Evolutionary conservation across 148 eudicot species (phyloP), one percentile per base, ranked within the genome.

Genomic region (Vaccinium vitisidaea): DNA sequence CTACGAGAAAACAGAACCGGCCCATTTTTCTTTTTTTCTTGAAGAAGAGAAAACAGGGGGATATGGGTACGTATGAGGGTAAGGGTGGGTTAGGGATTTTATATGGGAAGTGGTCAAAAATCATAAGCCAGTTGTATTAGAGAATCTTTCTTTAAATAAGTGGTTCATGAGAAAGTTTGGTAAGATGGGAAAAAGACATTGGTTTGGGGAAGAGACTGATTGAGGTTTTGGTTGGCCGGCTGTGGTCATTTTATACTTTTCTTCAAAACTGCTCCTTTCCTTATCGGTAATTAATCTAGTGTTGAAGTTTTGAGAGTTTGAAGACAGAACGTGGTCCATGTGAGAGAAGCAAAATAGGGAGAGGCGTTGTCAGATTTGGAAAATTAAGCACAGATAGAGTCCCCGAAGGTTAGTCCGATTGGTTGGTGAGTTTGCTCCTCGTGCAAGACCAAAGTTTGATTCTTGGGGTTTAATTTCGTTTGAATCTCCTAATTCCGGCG

Each of bases 1-100:
- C 76, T 6, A 93, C 21, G 52, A 82, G 86, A 36, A 92, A 43
- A 19, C 88, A 52, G 23, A 84, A 56, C 2, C 80, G 83, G 83
- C 83, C 89, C 91, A 88, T 88, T 25, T 30, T 21, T 30, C 25
- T 13, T 43, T 43, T 36, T 36, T 36, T 36, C 39, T 46, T 48
- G 32, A 65, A 48, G 23, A 21, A 13, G 82, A 27, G 14, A 81
- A 69, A 65, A 59, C 14, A 8, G n/a, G 46, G 56, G 55, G 18
- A 76, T 48, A 6, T 25, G 32, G 21, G 32, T 71, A 53, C 13
- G 4, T 36, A 36, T 2, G 23, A 8, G 65, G 78, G 2, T 14
- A 18, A 4, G 36, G 82, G 36, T 77, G 43, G 43, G 39, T 15
- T 12, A 25, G 79, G 77, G 75, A 39, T 15, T 25, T 77, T 76